Base-by-base conservation (phyloP, 768 basidiomycete genomes). In the Cubamyces lactineus region DNA sequence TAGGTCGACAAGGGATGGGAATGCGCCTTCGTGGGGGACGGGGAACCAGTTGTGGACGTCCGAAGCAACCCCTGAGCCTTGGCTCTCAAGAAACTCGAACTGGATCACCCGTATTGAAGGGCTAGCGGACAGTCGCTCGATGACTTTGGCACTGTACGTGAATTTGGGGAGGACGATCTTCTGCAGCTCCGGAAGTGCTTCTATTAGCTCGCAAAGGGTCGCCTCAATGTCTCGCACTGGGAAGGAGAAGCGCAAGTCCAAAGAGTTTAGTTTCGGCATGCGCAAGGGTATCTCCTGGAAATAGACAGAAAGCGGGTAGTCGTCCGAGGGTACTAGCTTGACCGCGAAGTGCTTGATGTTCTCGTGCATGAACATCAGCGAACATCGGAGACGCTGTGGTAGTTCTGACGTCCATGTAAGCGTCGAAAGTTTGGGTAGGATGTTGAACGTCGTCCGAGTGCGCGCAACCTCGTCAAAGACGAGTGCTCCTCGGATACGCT, bases 341-440 rank as follows among this genome's bases (percentile, higher is more conserved):
- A 70, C 67, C 39, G 66, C 50, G 53, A 80, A 74, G 42, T 73
- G 61, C 62, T 76, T 83, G 59, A 89, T 73, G 49, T 77, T 78
- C 38, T 74, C 71, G 67, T 86, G 84, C 79, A 88, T 85, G 72
- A 88, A 88, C 55, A 87, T 67, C 24, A 84, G 78, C 47, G 77
- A 75, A 17, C 73, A 71, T 23, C 76, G 73, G 67, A 76, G 66
- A n/a, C 71, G 65, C 0, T 69, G 68, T 13, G 59, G 21, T n/a
- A 17, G 53, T 5, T 48, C n/a, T 7, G 71, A 71, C 24, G 68
- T 68, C 85, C 86, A 88, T 17, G 78, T 72, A 5, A 89, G 74
- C 2, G 77, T 76, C 42, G 80, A 78, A 59, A 86, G 72, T 64
- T 81, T 81, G 7, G 87, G 87, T 2, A 88, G 70, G 53, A 88